Conservation (phyloP, 2,329 filamentous ascomycete genomes). For the Aureobasidium sp. region DNA sequence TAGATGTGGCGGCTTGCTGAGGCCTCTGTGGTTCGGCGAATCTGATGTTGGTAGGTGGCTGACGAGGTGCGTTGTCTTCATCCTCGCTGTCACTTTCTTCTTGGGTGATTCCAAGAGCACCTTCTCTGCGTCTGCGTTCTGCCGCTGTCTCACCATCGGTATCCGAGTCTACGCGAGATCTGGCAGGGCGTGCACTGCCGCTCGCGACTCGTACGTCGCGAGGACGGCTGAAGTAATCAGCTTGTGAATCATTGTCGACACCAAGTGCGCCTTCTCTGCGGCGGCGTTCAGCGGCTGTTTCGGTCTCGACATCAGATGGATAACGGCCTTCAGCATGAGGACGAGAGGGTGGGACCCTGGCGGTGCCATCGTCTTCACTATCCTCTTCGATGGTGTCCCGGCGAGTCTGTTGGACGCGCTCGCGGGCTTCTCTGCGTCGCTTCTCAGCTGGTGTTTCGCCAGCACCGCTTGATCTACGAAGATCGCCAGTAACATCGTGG, state of each 20-base stretch:
- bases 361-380: slow-evolving; percentile 34
- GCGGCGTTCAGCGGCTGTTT: slow-evolving; percentile 68
- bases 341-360: slow-evolving; percentile 28
- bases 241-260: slow-evolving; percentile 16
- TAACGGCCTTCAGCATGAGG: not conserved
- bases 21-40: slow-evolving; percentile 17
- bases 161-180: slow-evolving; percentile 27
- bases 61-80: slow-evolving; percentile 41
- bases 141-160: slow-evolving; percentile 60
- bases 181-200: slow-evolving; percentile 13
- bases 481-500: slow-evolving; percentile 35
- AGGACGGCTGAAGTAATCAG: slow-evolving; percentile 33
- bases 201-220: not conserved
- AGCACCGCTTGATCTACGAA: slow-evolving; percentile 20
- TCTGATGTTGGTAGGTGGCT: slow-evolving; percentile 35
- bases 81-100: slow-evolving; percentile 48
- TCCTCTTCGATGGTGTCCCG: slow-evolving; percentile 22
- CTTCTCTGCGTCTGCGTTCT: slow-evolving; percentile 65
- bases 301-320: slow-evolving; percentile 39
- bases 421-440: slow-evolving; percentile 34
- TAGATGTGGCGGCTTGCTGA: not conserved
- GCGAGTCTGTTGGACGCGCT: slow-evolving; percentile 13
- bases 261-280: slow-evolving; percentile 67
- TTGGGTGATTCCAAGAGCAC: slow-evolving; percentile 57
- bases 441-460: slow-evolving; percentile 37